phyloP scores from a whole-genome alignment of 2,329 filamentous ascomycete species.

The Didymella pomorum region DNA sequence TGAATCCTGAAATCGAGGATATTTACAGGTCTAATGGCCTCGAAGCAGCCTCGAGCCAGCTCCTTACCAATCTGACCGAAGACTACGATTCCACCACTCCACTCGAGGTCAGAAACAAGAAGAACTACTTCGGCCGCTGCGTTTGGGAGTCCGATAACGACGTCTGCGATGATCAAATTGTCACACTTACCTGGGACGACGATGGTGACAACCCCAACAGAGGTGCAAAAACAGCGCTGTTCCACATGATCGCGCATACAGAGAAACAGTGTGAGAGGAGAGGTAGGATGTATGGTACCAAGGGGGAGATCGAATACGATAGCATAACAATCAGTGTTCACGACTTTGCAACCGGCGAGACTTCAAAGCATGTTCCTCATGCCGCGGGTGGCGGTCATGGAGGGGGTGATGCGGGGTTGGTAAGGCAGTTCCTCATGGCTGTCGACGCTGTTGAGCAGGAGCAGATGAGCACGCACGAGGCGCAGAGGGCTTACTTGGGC shows the following conservation, averaged over 20 bases:
- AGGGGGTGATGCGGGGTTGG: conserved; percentile 81
- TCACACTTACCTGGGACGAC: conserved; percentile 88
- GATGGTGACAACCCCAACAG: conserved; percentile 59
- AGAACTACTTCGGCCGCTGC: conserved; percentile 87
- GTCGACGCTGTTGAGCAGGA: conserved; percentile 80
- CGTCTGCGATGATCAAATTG: conserved; percentile 90
- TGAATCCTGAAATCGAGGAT: conserved; percentile 92
- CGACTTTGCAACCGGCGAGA: conserved; percentile 69
- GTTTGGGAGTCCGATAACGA: conserved; percentile 94
- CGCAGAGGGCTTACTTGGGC: conserved; percentile 78
- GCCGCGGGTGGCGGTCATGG: conserved; percentile 72
- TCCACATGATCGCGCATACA: conserved; percentile 95
- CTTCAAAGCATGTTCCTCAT: conserved; percentile 66
- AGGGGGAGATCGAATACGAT: conserved; percentile 88
- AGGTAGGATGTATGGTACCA: conserved; percentile 83
- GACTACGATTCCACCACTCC: conserved; percentile 65
- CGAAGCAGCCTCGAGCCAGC: conserved; percentile 60
- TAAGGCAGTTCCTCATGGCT: conserved; percentile 82
- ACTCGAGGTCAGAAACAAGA: conserved; percentile 22
- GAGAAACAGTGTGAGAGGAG: conserved; percentile 86
- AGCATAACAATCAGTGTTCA: conserved; percentile 78
- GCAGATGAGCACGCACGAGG: conserved; percentile 69
- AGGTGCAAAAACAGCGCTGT: conserved; percentile 81
- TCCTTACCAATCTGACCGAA: conserved; percentile 59
- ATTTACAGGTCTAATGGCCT: conserved; percentile 59